Evolutionary conservation across 2,329 filamentous ascomycete species (phyloP).

Genomic region (Colletotrichum sansevieriae): DNA sequence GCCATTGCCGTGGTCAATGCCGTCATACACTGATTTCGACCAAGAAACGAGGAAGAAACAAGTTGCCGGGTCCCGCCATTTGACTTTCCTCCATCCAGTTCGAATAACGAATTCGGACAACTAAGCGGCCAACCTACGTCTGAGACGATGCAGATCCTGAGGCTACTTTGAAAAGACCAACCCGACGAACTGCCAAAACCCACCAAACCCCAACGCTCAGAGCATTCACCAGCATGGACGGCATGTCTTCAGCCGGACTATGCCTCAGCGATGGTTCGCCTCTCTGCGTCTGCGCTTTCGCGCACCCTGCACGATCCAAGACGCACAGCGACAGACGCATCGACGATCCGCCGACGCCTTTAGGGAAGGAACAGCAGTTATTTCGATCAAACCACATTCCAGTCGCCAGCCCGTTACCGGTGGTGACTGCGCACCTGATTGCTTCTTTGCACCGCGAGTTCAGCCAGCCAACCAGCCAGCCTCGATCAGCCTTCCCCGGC

Average conservation of each 20-base stretch:
- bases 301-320: conserved; percentile 24
- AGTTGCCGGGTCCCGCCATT: not conserved
- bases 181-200: conserved; percentile 12
- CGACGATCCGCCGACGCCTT: conserved; percentile 27
- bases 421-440: not conserved
- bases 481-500: conserved; percentile 27
- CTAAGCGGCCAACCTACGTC: conserved; percentile 10
- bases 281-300: not conserved
- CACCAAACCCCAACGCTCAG: conserved; percentile 9
- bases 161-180: not conserved
- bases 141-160: conserved; percentile 15
- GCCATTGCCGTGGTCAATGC: not conserved
- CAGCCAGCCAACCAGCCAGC: conserved; percentile 21
- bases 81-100: not conserved
- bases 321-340: conserved; percentile 28
- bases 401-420: not conserved
- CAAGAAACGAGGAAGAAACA: not conserved
- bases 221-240: conserved; percentile 29
- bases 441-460: not conserved
- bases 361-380: conserved; percentile 24
- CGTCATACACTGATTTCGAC: conserved; percentile 22
- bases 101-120: conserved; percentile 9
- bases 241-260: conserved; percentile 28
- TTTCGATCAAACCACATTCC: conserved; percentile 20
- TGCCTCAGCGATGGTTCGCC: conserved; percentile 26